phyloP scores from a whole-genome alignment of 441 rosid species.

The Macaranga tanarius region DNA sequence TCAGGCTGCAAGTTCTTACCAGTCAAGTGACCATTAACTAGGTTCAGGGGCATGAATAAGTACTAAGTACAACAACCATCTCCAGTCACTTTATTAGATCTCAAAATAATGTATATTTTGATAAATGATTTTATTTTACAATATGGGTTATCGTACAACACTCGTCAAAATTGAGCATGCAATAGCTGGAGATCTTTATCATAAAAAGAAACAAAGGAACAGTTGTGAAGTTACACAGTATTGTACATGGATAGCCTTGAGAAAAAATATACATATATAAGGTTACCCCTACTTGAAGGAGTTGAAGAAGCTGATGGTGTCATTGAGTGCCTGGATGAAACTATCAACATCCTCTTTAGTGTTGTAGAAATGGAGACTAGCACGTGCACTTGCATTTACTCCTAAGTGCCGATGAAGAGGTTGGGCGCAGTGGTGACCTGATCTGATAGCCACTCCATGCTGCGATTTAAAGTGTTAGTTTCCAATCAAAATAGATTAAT shows the following conservation, averaged over 20 bases:
- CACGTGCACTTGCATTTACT: conserved; percentile 80
- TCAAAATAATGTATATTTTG: neutral
- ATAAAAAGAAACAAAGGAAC: neutral
- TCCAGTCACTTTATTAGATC: neutral
- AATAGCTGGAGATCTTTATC: neutral
- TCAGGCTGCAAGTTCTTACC: no score
- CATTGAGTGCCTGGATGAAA: conserved; percentile 68
- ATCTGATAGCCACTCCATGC: conserved; percentile 97
- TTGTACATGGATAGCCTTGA: neutral
- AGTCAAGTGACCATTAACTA: no score
- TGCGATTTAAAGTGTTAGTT: conserved; percentile 31
- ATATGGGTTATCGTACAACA: conserved; percentile 5
- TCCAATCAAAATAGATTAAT: no score
- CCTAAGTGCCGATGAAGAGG: conserved; percentile 86
- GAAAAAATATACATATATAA: no score
- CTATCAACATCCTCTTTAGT: conserved; percentile 78
- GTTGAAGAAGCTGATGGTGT: conserved; percentile 71
- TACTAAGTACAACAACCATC: no score
- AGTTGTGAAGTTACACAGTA: neutral
- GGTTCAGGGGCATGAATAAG: no score
- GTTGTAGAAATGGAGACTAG: conserved; percentile 90
- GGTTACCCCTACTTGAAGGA: conserved; percentile 44
- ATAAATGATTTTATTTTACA: conserved; percentile 7
- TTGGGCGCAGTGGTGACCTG: conserved; percentile 97
- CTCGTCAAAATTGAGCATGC: neutral